Conservation (phyloP, 2,329 filamentous ascomycete genomes). For the Balansia obtecta region DNA sequence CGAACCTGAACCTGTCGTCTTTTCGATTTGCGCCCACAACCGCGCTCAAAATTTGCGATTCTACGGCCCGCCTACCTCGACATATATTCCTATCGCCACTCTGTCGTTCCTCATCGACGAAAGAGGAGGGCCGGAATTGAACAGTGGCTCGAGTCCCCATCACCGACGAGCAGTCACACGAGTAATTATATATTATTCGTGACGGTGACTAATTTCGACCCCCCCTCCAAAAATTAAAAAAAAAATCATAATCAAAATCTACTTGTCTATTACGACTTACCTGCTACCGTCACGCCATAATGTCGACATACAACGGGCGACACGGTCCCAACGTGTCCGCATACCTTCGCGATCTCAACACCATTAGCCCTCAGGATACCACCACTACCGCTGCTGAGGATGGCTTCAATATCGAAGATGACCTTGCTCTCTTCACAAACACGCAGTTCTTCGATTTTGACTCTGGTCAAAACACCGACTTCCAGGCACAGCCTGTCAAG, state of each 20-base stretch:
- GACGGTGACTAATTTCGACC: background rate
- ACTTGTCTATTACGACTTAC: background rate
- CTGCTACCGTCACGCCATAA: slow-evolving; percentile 20
- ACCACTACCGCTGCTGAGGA: slow-evolving; percentile 36
- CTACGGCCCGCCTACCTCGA: background rate
- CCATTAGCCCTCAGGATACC: slow-evolving; percentile 47
- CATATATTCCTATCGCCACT: background rate
- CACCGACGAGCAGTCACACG: background rate
- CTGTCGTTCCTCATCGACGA: background rate
- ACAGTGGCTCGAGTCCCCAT: background rate
- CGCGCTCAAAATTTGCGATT: background rate
- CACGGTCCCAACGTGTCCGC: slow-evolving; percentile 79
- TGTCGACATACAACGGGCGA: slow-evolving; percentile 66
- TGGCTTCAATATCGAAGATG: slow-evolving; percentile 52
- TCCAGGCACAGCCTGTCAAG: slow-evolving; percentile 38
- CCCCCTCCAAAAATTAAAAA: too few species aligned
- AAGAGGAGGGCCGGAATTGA: background rate
- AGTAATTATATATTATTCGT: background rate
- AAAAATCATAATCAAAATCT: background rate
- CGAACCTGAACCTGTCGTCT: background rate
- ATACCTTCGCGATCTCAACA: slow-evolving; percentile 79
- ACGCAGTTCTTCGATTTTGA: slow-evolving; percentile 74
- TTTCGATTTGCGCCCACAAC: background rate
- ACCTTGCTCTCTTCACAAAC: slow-evolving; percentile 71
- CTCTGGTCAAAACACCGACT: slow-evolving; percentile 45